These are phyloP conservation scores for Trichocladium uniseriatum DNA, from an alignment of 495 filamentous ascomycete genomes.

Conservation along the genomic window DNA sequence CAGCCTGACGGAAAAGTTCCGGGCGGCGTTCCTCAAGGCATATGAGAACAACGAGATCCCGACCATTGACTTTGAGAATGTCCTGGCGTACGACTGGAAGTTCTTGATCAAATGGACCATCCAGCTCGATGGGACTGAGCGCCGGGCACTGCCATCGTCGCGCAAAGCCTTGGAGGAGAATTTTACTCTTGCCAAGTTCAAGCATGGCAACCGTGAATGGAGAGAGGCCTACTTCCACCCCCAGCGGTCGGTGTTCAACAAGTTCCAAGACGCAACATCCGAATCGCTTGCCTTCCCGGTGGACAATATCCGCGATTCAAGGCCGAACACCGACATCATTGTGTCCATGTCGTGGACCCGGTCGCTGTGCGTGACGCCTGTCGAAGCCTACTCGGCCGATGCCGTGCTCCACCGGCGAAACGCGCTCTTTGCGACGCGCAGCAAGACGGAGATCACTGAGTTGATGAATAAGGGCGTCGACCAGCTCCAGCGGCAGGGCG, in stretches of 20 bases:
- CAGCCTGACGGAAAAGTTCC: conserved; percentile 67
- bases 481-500: conserved; percentile 48
- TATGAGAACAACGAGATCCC: conserved; percentile 63
- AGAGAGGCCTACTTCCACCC: conserved; percentile 39
- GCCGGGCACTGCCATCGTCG: conserved; percentile 30
- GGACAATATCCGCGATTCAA: conserved; percentile 1
- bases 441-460: conserved; percentile 28
- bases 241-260: conserved; percentile 35
- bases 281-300: conserved; percentile 21
- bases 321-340: conserved; percentile 11
- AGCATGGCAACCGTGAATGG: conserved; percentile 34
- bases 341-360: conserved; percentile 27
- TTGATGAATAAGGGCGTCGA: conserved; percentile 48
- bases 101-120: conserved; percentile 61
- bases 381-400: conserved; percentile 28
- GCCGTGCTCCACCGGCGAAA: conserved; percentile 31
- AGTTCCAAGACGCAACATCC: conserved; percentile 35
- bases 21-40: conserved; percentile 62
- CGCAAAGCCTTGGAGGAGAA: conserved; percentile 25
- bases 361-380: conserved; percentile 26
- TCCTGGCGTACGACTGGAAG: conserved; percentile 69
- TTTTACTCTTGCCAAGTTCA: conserved; percentile 23
- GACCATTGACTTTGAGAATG: conserved; percentile 59
- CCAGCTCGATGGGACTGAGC: conserved; percentile 30
- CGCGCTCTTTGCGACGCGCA: conserved; percentile 20